Base-by-base conservation (phyloP, 768 basidiomycete species). In the Leccinum subgranulosum region DNA sequence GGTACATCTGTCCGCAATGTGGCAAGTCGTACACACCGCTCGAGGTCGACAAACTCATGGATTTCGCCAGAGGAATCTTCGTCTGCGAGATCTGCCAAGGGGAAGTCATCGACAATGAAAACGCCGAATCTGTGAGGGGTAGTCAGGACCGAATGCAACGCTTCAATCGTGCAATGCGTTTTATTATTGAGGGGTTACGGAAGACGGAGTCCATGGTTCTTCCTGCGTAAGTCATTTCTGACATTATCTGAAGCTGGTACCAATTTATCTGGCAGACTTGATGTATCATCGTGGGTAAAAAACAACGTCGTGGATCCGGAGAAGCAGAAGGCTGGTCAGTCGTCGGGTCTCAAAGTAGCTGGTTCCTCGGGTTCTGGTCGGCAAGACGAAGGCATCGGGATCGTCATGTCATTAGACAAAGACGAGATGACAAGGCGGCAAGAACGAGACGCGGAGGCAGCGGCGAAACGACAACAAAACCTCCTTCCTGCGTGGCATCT, bases 111-210 rank as follows among this genome's bases (percentile, higher is more conserved):
- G 92, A 98, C 71, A 95, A 97, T 66, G 93, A 95, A 73, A 88
- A 94, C 62, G 85, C 89, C 9, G 93, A 92, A 74, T 89, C 84
- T 57, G 88, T 90, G 6, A 77, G 77, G 58, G 92, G 91, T 10
- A 92, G 87, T 65, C 90, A 96, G 74, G 96, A 98, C 71, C 82
- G 92, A 57, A 97, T 98, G 94, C 90, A 94, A 73, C 79, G 93
- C 60, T 94, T 98, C 72, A 96, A 97, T 72, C 79, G 85, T 60
- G 91, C 94, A 71, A 95, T 95, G 79, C 82, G 87, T 31, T 89
- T 88, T 65, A 85, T 98, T 48, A 82, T 88, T 33, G 92, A 94
- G 62, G 90, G 92, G 4, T 72, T 99, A 64, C 87, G 93, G 66
- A 89, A 87, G 71, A 92, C 93, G 23, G 23, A 98, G 67, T 81